Evolutionary conservation across 257 asterid genomes (phyloP).

Genomic region (Primulina huaijiensis): DNA sequence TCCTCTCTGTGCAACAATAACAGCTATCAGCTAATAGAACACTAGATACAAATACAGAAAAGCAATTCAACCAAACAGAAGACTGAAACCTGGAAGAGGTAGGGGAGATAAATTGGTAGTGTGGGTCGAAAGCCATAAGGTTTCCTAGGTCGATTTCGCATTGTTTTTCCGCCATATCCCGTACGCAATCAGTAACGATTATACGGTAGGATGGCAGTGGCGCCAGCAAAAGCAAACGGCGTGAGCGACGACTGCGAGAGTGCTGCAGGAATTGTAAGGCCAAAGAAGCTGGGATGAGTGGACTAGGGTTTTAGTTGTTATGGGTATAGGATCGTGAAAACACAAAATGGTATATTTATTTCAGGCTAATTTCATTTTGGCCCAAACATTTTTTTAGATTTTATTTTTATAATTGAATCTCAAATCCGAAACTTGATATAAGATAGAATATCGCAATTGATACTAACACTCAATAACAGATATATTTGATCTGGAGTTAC

Average conservation of each 20-base stretch:
- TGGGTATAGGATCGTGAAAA: not conserved
- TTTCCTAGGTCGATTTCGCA: constrained; percentile 70
- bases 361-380: not conserved
- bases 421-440: too few relatives aligned
- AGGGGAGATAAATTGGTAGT: constrained; percentile 46
- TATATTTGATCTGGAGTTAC: too few relatives aligned
- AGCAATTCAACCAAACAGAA: not conserved
- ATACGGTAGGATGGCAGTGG: not conserved
- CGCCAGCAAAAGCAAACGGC: not conserved
- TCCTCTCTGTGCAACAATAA: constrained; percentile 57
- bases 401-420: too few relatives aligned
- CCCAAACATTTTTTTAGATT: not conserved
- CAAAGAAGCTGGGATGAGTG: too few relatives aligned
- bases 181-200: not conserved
- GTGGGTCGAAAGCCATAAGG: constrained; percentile 67
- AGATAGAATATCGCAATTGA: too few relatives aligned
- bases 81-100: constrained; percentile 60
- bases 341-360: too few relatives aligned
- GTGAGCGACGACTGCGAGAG: not conserved
- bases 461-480: too few relatives aligned
- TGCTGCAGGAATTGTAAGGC: not conserved
- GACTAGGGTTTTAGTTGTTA: not conserved
- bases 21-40: not conserved
- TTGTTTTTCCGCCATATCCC: constrained; percentile 41
- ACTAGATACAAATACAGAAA: not conserved